Conservation (phyloP, 805 yeast genomes). For the Tetrapisispora iriomotensis region DNA sequence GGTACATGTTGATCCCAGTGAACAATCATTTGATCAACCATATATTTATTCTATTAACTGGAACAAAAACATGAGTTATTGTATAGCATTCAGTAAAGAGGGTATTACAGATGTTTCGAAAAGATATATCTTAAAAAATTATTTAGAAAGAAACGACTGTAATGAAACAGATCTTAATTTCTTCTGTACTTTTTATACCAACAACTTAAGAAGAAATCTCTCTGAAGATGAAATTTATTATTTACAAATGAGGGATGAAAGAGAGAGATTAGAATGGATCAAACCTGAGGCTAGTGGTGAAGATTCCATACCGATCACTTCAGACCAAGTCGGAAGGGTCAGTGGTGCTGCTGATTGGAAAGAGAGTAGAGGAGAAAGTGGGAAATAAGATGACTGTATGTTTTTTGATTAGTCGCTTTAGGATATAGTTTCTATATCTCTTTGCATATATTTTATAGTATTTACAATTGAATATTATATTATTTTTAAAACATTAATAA, state of each 20-base stretch:
- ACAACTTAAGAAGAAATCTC: slow-evolving; percentile 23
- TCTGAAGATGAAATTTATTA: slow-evolving; percentile 31
- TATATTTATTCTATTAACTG: slow-evolving; percentile 68
- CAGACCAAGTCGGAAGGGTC: slow-evolving; percentile 35
- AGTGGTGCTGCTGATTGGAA: slow-evolving; percentile 78
- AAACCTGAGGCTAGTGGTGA: slow-evolving; percentile 1
- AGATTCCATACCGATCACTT: not conserved
- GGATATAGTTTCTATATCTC: not conserved
- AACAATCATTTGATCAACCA: slow-evolving; percentile 77
- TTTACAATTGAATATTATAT: not conserved
- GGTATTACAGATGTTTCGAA: slow-evolving; percentile 62
- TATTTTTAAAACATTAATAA: not conserved
- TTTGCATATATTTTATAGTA: not conserved
- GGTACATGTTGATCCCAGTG: slow-evolving; percentile 88
- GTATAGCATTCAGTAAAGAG: slow-evolving; percentile 53
- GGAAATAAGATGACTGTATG: slow-evolving; percentile 23
- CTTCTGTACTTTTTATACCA: slow-evolving; percentile 32
- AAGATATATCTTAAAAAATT: slow-evolving; percentile 47
- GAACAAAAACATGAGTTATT: slow-evolving; percentile 91
- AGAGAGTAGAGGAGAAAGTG: slow-evolving; percentile 66
- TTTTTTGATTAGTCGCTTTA: not conserved
- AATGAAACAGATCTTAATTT: slow-evolving; percentile 32
- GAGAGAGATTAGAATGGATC: slow-evolving; percentile 28
- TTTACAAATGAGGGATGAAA: slow-evolving; percentile 23
- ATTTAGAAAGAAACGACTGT: slow-evolving; percentile 39